These are phyloP conservation scores for Fusarium armeniacum DNA, from an alignment of 2,329 filamentous ascomycete genomes.

Conservation along the genomic window DNA sequence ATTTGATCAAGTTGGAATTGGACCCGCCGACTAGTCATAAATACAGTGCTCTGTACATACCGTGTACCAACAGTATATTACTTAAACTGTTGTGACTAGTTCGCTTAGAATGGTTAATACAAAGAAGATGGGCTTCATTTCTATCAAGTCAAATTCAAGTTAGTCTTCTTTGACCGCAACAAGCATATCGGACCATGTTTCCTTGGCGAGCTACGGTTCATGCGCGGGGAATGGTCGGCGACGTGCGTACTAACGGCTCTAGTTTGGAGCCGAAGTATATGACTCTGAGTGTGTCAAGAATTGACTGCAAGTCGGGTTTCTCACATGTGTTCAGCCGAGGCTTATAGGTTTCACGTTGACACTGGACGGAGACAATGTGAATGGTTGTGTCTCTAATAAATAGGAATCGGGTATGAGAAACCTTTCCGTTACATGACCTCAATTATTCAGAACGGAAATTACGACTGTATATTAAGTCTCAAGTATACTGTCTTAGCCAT, in stretches of 20 bases:
- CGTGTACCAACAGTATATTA: background rate
- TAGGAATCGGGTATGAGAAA: background rate
- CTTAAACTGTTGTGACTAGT: too few relatives aligned
- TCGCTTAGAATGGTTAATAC: background rate
- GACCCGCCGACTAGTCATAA: background rate
- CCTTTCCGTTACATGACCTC: fast-evolving
- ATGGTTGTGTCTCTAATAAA: background rate
- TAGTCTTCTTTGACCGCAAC: background rate
- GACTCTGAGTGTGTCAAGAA: background rate
- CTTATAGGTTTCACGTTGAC: background rate
- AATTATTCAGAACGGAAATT: background rate
- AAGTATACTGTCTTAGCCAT: too few relatives aligned
- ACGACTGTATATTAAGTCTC: background rate
- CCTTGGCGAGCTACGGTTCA: background rate
- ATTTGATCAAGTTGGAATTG: background rate
- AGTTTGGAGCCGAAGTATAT: background rate
- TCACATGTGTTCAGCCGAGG: fast-evolving
- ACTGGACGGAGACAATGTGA: background rate
- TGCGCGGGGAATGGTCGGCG: fast-evolving
- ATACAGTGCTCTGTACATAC: background rate
- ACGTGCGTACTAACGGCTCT: fast-evolving
- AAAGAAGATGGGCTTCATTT: too few relatives aligned
- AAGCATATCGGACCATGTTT: background rate
- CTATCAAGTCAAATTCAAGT: background rate
- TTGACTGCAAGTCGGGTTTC: background rate